Base-by-base conservation (phyloP, 2,329 filamentous ascomycete species). In the Pleoardoris graminearum region DNA sequence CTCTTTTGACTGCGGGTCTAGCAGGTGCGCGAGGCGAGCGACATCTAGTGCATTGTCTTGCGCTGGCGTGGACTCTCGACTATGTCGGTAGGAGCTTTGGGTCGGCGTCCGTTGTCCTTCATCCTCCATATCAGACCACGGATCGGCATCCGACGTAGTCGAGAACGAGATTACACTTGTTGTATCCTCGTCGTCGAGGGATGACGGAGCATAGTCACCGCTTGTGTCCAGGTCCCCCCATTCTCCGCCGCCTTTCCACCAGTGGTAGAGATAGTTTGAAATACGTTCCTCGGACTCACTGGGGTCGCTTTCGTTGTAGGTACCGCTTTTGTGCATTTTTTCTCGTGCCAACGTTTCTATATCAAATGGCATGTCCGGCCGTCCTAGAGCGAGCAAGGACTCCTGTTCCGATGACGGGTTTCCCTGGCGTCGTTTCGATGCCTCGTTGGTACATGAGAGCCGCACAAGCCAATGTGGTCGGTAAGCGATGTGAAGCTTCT, bases 141-240 rank as follows among this genome's bases (percentile, higher is more conserved):
- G 71, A 11, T 68, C 65, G 8, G 72, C 73, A 29, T 77, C 76
- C 1, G 74, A 76, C 7, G 79, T 81, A 3, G 80, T 82, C 2
- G 80, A 79, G 65, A 80, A 80, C 0, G 90, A 91, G n/a, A 94
- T 76, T 30, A 95, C 80, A 65, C 92, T 97, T 0, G 91, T 95
- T 7, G 82, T 83, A 66, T 95, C 90, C 67, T 87, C 85, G 38
- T 87, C 80, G 10, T 84, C 80, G 4, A 76, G 69, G 10, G 78
- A 71, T 2, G 71, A 65, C 0, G 86, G 86, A 27, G 79, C 72
- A 70, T 92, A 97, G 57, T 93, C 88, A 23, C 89, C 89, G 65
- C 90, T 96, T 4, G 80, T 80, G 69, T 97, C 93, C 27, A 86
- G 80, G 14, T 87, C 86, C 1, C 93, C 92, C 86, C 91, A 97